phyloP scores from a whole-genome alignment of 352 stramenopile species.

The Phytophthora brassicae region DNA sequence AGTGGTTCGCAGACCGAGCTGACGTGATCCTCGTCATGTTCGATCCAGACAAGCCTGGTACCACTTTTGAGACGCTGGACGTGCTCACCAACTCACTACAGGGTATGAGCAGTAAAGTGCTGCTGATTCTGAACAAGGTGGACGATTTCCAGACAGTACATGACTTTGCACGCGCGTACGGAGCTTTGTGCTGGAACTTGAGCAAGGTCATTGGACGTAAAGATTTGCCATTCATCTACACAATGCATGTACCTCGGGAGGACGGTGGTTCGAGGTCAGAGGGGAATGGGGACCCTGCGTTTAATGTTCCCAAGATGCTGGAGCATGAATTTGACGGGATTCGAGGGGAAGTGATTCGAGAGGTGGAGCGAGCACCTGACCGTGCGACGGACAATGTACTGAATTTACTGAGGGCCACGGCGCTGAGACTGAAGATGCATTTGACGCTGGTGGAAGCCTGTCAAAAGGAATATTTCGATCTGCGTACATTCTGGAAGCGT shows the following conservation, averaged over 20 bases:
- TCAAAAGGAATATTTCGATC: slow-evolving; percentile 75
- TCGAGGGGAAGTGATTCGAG: slow-evolving; percentile 79
- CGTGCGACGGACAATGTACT: slow-evolving; percentile 84
- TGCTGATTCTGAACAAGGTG: slow-evolving; percentile 89
- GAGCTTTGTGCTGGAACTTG: slow-evolving; percentile 87
- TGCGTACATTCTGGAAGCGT: slow-evolving; percentile 73
- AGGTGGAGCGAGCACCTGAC: slow-evolving; percentile 79
- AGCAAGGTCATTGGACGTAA: slow-evolving; percentile 88
- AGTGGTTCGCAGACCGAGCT: slow-evolving; percentile 84
- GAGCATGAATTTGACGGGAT: slow-evolving; percentile 88
- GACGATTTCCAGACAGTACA: slow-evolving; percentile 88
- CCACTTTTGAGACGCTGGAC: slow-evolving; percentile 88
- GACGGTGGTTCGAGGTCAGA: slow-evolving; percentile 27
- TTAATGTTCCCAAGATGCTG: slow-evolving; percentile 70
- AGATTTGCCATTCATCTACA: slow-evolving; percentile 88
- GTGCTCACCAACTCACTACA: slow-evolving; percentile 79
- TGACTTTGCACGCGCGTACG: slow-evolving; percentile 85
- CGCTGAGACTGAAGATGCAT: slow-evolving; percentile 84
- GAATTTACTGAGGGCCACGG: slow-evolving; percentile 81
- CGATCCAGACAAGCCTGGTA: slow-evolving; percentile 86
- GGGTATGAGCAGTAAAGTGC: slow-evolving; percentile 78
- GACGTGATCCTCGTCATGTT: slow-evolving; percentile 91
- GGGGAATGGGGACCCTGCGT: slow-evolving; percentile 17
- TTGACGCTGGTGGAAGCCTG: slow-evolving; percentile 75
- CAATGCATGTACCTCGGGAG: slow-evolving; percentile 85